Conservation (phyloP, 75 land plant species). For the Pinus albicaulis region DNA sequence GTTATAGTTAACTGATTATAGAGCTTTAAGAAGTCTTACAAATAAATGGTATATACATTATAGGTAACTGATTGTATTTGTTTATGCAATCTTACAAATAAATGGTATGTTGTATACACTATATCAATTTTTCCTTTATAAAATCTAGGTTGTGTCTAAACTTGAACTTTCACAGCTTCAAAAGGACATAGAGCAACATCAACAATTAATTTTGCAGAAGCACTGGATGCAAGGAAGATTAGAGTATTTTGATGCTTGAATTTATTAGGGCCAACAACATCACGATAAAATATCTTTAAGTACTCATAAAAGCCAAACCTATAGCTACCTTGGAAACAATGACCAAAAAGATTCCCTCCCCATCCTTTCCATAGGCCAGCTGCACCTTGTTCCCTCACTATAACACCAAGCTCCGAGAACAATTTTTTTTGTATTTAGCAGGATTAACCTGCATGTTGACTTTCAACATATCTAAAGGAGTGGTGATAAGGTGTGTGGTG, state of each 20-base stretch:
- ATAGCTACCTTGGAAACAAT: conserved; percentile 90
- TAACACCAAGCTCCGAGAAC: conserved; percentile 58
- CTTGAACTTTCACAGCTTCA: conserved; percentile 89
- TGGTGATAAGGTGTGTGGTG: conserved; percentile 73
- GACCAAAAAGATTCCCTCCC: conserved; percentile 84
- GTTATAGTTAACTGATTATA: too few relatives aligned
- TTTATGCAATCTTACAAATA: too few relatives aligned
- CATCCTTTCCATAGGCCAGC: conserved; percentile 93
- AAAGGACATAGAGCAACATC: conserved; percentile 95
- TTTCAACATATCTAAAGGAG: conserved; percentile 92
- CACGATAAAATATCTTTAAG: conserved; percentile 78
- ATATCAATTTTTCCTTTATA: too few relatives aligned
- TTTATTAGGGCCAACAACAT: conserved; percentile 29
- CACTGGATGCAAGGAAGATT: conserved; percentile 77
- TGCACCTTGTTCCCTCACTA: conserved; percentile 75
- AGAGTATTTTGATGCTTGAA: conserved; percentile 37
- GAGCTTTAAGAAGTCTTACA: too few relatives aligned
- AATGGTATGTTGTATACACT: too few relatives aligned
- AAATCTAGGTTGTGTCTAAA: conserved; percentile 77
- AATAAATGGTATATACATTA: too few relatives aligned
- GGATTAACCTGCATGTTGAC: conserved; percentile 95
- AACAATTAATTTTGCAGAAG: conserved; percentile 83
- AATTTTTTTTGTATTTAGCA: conserved; percentile 64
- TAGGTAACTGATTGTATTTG: too few relatives aligned
- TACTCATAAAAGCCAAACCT: conserved; percentile 97